Base-by-base conservation (phyloP, 2,329 filamentous ascomycete genomes). In the Onygena corvina region DNA sequence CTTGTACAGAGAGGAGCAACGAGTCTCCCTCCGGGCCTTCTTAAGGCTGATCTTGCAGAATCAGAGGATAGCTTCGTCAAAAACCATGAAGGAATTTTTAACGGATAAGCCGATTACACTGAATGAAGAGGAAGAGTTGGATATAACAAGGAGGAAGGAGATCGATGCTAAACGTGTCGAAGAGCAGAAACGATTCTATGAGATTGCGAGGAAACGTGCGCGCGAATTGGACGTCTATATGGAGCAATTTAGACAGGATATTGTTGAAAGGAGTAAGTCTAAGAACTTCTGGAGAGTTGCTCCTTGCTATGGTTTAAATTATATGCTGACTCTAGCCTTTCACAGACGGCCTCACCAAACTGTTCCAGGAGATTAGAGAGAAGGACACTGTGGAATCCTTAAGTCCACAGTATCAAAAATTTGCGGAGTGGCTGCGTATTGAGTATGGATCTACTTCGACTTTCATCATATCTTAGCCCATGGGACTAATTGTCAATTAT, bases 381-480 rank as follows among this genome's bases (percentile, higher is more conserved):
- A 96, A 96, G 70, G 76, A 86, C 52, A 87, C 78, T 3, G 90
- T 98, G 48, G 77, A 80, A 55, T 87, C 95, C 57, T 76, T 98
- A 48, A 94, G 86, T 61, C 83, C 93, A 8, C 89, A 96, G 64
- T 96, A 96, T 65, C 86, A 92, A 61, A 98, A 96, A 64, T 96
- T 98, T 63, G 90, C 90, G 14, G 92, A 98, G 66, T 98, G 92
- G 92, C 72, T 96, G 46, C 83, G 92, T 33, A 98, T 98, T 60
- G 92, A 98, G 70, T 74, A 61, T 47, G 68, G 61, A 4, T 29
- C 7, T 36, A 14, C 11, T 30, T 14, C 8, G n/a, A n/a, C n/a
- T n/a, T 11, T 44, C 12, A 9, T 16, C 6, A 12, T 35, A n/a
- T 38, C 5, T 25, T 46, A 14, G 40, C 11, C 4, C 14, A n/a